phyloP scores from a whole-genome alignment of 345 rosid genomes.

The Rhodamnia argentea region DNA sequence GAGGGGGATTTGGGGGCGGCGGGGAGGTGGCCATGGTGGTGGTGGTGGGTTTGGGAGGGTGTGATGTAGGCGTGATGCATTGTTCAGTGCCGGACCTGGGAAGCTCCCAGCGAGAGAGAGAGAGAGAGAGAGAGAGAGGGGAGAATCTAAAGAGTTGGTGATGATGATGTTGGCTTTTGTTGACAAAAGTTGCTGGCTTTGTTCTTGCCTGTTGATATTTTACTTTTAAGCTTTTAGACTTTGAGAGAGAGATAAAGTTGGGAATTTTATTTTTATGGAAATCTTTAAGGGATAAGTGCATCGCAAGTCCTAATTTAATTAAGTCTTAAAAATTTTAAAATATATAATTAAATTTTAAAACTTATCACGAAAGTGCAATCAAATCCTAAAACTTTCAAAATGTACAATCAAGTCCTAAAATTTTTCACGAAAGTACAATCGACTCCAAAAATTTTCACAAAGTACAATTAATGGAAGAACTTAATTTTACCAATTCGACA shows the following conservation, averaged over 20 bases:
- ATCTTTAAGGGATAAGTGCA: no score
- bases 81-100: neutral
- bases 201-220: neutral
- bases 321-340: no score
- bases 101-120: neutral
- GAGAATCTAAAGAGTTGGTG: neutral
- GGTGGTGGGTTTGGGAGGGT: neutral
- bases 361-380: no score
- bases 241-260: neutral
- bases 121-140: neutral
- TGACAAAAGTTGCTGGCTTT: neutral
- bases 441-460: no score
- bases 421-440: no score
- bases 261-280: no score
- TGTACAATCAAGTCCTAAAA: no score
- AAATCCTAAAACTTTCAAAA: no score
- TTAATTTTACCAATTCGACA: no score
- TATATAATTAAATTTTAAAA: no score
- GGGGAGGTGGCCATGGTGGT: neutral
- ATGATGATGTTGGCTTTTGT: neutral
- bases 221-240: neutral
- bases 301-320: no score
- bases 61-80: neutral
- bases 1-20: neutral
- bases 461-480: no score